Evolutionary conservation across 1,284 basidiomycete genomes (phyloP).

Genomic region (Sparassis latifolia): DNA sequence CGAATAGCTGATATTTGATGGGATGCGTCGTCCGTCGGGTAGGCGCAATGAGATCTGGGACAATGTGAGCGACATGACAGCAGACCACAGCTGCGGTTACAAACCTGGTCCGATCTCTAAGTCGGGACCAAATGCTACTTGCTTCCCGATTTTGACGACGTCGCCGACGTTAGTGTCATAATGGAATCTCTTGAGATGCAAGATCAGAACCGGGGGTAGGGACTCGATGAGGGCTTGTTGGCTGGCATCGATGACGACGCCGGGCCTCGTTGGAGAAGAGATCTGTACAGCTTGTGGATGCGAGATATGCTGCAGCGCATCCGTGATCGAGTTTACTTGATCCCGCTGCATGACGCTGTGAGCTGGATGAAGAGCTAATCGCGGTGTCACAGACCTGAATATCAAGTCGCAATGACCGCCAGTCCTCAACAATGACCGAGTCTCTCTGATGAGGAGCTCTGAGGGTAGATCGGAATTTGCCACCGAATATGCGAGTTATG

Average conservation of each 20-base stretch:
- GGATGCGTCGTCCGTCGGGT: slow-evolving; percentile 41
- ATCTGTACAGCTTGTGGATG: slow-evolving; percentile 81
- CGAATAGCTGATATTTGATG: slow-evolving; percentile 80
- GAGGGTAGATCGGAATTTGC: slow-evolving; percentile 86
- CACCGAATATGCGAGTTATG: slow-evolving; percentile 90
- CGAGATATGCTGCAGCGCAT: slow-evolving; percentile 78
- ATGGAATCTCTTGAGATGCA: slow-evolving; percentile 91
- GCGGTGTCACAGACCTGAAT: slow-evolving; percentile 55
- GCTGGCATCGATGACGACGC: slow-evolving; percentile 69
- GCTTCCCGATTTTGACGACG: slow-evolving; percentile 83
- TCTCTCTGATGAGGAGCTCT: slow-evolving; percentile 80
- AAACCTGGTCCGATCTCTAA: slow-evolving; percentile 68
- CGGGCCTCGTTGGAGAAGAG: slow-evolving; percentile 50
- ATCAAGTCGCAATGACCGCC: slow-evolving; percentile 85
- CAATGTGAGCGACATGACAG: not conserved
- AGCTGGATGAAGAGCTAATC: not conserved
- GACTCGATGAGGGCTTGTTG: slow-evolving; percentile 87
- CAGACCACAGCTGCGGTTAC: slow-evolving; percentile 18
- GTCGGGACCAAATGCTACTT: slow-evolving; percentile 73
- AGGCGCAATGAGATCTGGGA: slow-evolving; percentile 60
- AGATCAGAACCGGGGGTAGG: slow-evolving; percentile 80
- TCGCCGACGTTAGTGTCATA: slow-evolving; percentile 79
- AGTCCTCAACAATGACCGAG: slow-evolving; percentile 88
- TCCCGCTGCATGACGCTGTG: slow-evolving; percentile 43
- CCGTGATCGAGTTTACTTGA: slow-evolving; percentile 73